Conservation (phyloP, 2,329 filamentous ascomycete species). For the Botrytis porri region DNA sequence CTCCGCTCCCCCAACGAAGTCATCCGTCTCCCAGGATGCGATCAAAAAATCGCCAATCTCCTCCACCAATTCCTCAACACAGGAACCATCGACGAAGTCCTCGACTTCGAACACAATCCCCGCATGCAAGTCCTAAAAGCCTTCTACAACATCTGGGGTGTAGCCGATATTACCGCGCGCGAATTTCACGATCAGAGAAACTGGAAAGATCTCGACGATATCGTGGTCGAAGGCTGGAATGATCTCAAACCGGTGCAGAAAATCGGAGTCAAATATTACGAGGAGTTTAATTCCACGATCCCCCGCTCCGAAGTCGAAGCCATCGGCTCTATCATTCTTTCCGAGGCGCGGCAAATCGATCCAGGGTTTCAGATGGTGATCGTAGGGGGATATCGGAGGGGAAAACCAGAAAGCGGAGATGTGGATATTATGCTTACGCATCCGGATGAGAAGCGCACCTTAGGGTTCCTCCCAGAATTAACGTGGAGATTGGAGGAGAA, state of each 20-base stretch:
- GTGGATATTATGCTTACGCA: conserved; percentile 86
- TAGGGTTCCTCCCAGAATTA: conserved; percentile 68
- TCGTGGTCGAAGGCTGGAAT: conserved; percentile 79
- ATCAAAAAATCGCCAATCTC: conserved; percentile 72
- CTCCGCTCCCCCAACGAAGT: conserved; percentile 42
- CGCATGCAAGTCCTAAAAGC: conserved; percentile 59
- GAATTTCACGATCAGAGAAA: conserved; percentile 75
- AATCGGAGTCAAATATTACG: conserved; percentile 90
- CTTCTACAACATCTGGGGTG: conserved; percentile 91
- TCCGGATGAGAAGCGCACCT: conserved; percentile 64
- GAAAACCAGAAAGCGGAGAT: conserved; percentile 67
- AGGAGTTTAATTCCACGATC: conserved; percentile 74
- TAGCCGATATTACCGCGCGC: conserved; percentile 75
- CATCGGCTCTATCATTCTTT: conserved; percentile 62
- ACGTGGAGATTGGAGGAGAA: conserved; percentile 66
- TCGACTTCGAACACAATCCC: conserved; percentile 61
- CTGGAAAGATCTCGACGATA: conserved; percentile 82
- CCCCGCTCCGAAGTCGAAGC: conserved; percentile 68
- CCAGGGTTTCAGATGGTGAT: conserved; percentile 57
- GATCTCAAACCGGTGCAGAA: conserved; percentile 77
- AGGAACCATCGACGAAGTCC: conserved; percentile 60
- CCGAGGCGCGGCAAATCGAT: conserved; percentile 63
- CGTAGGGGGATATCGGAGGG: conserved; percentile 66
- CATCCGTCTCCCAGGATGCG: conserved; percentile 69
- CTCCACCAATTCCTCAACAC: conserved; percentile 70